A percentile compares a stretch with the other conserved stretches of the same genome.
Evolutionary conservation across 495 filamentous ascomycete species (phyloP).

Genomic region (Neurospora sp.): DNA sequence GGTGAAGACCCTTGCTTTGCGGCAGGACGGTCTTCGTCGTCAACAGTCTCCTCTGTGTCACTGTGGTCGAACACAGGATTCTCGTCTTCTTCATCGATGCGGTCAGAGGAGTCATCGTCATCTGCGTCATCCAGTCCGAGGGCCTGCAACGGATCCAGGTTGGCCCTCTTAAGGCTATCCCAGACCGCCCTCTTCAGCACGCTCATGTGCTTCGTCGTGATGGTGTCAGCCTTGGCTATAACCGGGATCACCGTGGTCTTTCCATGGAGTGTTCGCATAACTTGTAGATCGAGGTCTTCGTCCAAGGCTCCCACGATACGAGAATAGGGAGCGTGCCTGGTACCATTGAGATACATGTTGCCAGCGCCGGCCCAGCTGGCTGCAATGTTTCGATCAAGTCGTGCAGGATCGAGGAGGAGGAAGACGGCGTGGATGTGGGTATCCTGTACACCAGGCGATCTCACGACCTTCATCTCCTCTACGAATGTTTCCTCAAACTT

Average conservation of each 20-base stretch:
- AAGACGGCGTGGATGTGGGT: conserved; percentile 97
- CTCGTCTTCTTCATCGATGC: conserved; percentile 54
- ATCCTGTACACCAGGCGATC: conserved; percentile 85
- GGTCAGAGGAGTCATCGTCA: conserved; percentile 42
- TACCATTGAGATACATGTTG: conserved; percentile 43
- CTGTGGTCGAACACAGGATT: conserved; percentile 30
- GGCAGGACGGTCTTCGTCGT: conserved; percentile 19
- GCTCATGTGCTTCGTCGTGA: conserved; percentile 88
- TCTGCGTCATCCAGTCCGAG: conserved; percentile 70
- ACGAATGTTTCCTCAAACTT: conserved; percentile 97
- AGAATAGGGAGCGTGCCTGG: conserved; percentile 34
- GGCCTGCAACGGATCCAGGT: conserved; percentile 80
- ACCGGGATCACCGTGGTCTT: conserved; percentile 96
- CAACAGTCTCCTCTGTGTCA: conserved; percentile 12
- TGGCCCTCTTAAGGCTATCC: conserved; percentile 73
- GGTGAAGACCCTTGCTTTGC: conserved; percentile 23
- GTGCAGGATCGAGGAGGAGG: conserved; percentile 78
- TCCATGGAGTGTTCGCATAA: conserved; percentile 77
- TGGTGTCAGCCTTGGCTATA: conserved; percentile 93
- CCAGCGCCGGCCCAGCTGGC: conserved; percentile 45
- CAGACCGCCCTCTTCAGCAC: conserved; percentile 85
- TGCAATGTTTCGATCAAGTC: conserved; percentile 73
- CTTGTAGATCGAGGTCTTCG: conserved; percentile 81
- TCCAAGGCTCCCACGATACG: conserved; percentile 63
- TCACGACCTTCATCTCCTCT: conserved; percentile 95